Percentiles rank a stretch among this genome's conserved stretches.
Evolutionary conservation across 176 grass and related monocot species (phyloP).

Genomic region (Oryza longistaminata): DNA sequence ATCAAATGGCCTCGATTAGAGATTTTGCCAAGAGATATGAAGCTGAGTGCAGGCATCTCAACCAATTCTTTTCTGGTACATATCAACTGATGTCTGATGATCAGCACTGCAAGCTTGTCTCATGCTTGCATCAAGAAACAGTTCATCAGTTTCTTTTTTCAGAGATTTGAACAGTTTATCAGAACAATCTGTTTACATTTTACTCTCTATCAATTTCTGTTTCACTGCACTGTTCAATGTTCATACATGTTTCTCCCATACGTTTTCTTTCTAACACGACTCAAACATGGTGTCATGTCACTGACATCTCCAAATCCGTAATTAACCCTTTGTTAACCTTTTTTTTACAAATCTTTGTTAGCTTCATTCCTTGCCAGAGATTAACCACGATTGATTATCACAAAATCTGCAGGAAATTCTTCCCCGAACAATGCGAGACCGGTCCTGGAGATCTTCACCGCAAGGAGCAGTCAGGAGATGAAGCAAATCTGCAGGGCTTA

Average conservation of each 20-base stretch:
- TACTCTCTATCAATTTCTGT: not conserved
- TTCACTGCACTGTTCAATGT: no score
- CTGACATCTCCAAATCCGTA: not conserved
- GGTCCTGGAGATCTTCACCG: no score
- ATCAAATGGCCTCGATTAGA: slow-evolving; percentile 22
- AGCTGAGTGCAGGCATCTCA: slow-evolving; percentile 35
- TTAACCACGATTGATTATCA: not conserved
- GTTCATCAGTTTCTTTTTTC: not conserved
- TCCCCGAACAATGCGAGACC: no score
- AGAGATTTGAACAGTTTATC: not conserved
- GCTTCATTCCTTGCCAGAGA: not conserved
- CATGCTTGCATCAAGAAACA: not conserved
- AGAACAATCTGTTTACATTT: not conserved
- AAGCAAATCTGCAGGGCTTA: slow-evolving; percentile 18
- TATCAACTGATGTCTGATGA: not conserved
- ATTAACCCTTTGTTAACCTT: no score
- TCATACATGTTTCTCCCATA: no score
- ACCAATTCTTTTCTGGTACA: slow-evolving; percentile 41
- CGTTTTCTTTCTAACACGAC: not conserved
- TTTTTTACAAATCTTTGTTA: not conserved
- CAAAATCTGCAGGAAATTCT: not conserved
- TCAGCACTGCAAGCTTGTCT: not conserved
- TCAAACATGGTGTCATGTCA: not conserved
- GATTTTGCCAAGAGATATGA: slow-evolving; percentile 25
- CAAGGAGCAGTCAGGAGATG: no score